phyloP scores from a whole-genome alignment of 306 rosid genomes.

The Inga leiocalycina region DNA sequence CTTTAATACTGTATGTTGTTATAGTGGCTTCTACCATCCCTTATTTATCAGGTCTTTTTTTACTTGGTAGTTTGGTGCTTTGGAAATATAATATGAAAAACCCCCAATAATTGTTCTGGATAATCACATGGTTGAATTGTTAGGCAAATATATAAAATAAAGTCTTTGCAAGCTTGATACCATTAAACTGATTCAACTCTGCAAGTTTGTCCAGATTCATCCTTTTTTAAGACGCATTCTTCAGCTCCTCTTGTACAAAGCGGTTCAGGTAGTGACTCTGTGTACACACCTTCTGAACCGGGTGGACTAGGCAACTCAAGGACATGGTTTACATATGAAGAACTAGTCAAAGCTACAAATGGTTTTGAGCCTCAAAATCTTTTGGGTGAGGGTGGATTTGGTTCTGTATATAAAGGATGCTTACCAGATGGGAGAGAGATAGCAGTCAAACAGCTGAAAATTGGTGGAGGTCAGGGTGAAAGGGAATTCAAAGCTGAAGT shows the following conservation, averaged over 20 bases:
- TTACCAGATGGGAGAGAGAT: conserved; percentile 88
- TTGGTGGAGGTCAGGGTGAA: conserved; percentile 92
- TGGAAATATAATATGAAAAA: conserved; percentile 11
- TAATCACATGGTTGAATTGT: neutral
- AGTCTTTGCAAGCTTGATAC: conserved; percentile 7
- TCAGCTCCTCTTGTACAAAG: conserved; percentile 68
- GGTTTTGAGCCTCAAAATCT: conserved; percentile 72
- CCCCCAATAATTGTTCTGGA: conserved; percentile 6
- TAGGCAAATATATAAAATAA: neutral
- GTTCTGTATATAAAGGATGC: conserved; percentile 80
- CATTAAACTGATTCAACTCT: conserved; percentile 30
- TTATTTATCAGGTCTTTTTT: conserved; percentile 4
- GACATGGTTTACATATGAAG: conserved; percentile 86
- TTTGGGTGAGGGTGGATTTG: conserved; percentile 96
- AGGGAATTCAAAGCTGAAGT: conserved; percentile 91
- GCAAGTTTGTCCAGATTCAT: conserved; percentile 61
- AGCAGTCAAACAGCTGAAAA: conserved; percentile 86
- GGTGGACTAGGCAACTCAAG: conserved; percentile 78
- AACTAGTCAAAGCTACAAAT: conserved; percentile 73
- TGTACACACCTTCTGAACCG: conserved; percentile 58
- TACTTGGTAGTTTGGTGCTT: conserved; percentile 19
- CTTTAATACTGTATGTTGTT: neutral
- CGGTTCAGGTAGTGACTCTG: conserved; percentile 55
- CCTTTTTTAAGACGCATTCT: conserved; percentile 68
- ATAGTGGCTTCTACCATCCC: neutral